Evolutionary conservation across 257 asterid genomes (phyloP).

Genomic region (Haberlea rhodopensis): DNA sequence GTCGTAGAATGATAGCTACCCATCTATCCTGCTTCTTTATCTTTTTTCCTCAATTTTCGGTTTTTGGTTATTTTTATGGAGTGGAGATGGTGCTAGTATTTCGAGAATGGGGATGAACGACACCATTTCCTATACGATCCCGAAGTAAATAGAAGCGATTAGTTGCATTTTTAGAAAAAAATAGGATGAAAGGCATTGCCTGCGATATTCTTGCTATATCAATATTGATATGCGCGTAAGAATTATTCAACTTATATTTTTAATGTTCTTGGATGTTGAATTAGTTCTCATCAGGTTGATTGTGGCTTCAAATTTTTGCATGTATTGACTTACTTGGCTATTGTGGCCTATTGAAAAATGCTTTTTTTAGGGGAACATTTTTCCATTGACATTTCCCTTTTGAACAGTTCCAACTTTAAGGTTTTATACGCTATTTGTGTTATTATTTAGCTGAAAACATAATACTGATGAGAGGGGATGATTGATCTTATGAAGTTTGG

Average conservation of each 20-base stretch:
- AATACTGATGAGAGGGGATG: not conserved
- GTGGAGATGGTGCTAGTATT: no score
- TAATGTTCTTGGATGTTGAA: slow-evolving; percentile 1
- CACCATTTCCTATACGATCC: no score
- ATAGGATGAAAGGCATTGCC: not conserved
- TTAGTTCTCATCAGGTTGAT: not conserved
- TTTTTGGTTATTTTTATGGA: no score
- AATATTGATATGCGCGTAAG: not conserved
- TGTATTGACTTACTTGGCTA: slow-evolving; percentile 3
- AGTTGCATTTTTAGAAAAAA: no score
- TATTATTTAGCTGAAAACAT: not conserved
- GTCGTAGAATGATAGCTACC: not conserved
- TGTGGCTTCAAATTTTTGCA: not conserved
- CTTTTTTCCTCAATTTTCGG: not conserved
- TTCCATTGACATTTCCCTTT: no score
- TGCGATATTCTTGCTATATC: not conserved
- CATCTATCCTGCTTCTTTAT: not conserved
- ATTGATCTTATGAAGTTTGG: slow-evolving; percentile 1
- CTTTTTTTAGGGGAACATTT: no score
- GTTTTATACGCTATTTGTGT: not conserved
- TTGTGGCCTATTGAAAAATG: slow-evolving; percentile 9
- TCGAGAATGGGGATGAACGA: no score
- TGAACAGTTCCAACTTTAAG: slow-evolving; percentile 9
- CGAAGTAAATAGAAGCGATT: no score
- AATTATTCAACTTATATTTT: not conserved